phyloP scores from a whole-genome alignment of 2,329 filamentous ascomycete genomes.

The Emericellopsis atlantica region DNA sequence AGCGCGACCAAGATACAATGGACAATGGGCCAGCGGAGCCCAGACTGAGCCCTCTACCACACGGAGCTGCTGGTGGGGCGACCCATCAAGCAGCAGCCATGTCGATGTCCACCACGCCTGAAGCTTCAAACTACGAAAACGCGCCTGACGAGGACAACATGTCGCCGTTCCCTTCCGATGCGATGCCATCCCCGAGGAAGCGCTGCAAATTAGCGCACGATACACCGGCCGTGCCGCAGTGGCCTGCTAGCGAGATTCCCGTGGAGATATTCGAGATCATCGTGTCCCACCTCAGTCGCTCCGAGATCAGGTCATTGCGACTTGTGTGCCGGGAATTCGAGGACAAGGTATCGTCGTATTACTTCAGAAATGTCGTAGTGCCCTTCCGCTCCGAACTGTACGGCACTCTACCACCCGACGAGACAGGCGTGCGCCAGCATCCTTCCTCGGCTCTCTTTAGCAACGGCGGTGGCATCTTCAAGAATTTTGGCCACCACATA shows the following conservation, averaged over 20 bases:
- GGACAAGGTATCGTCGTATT: conserved; percentile 37
- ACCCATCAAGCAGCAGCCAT: too few species aligned
- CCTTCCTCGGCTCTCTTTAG: conserved; percentile 16
- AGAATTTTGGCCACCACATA: conserved; percentile 48
- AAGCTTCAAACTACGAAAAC: too few species aligned
- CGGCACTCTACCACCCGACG: conserved; percentile 16
- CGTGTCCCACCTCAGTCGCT: conserved; percentile 37
- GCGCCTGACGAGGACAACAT: too few species aligned
- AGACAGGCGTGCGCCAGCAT: conserved; percentile 9
- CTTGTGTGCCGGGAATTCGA: conserved; percentile 48
- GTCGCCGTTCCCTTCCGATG: too few species aligned
- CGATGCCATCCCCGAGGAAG: neutral
- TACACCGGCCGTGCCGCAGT: conserved; percentile 5
- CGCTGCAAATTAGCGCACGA: neutral
- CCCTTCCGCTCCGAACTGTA: conserved; percentile 55
- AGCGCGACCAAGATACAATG: too few species aligned
- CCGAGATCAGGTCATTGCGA: conserved; percentile 47
- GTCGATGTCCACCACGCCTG: too few species aligned
- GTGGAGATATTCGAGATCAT: conserved; percentile 51
- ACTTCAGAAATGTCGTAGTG: conserved; percentile 52
- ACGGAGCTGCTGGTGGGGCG: too few species aligned
- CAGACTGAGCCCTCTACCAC: too few species aligned
- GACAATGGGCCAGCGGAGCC: too few species aligned
- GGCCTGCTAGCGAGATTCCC: conserved; percentile 30
- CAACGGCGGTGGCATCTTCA: conserved; percentile 47